phyloP scores from a whole-genome alignment of 2,329 filamentous ascomycete genomes.

The Calonectria hongkongensis region DNA sequence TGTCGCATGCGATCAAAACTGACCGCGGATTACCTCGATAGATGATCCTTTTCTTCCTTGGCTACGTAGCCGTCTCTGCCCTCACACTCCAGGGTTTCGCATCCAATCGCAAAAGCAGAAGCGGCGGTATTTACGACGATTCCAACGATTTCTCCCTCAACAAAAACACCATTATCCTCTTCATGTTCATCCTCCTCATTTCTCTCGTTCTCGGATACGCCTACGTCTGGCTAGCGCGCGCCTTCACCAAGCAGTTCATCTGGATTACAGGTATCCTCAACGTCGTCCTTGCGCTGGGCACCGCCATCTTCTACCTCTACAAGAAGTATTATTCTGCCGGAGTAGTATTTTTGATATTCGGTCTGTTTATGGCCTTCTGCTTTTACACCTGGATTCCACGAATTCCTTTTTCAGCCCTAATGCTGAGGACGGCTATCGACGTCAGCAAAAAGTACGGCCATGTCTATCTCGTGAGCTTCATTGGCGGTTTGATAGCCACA shows the following conservation, averaged over 20 bases:
- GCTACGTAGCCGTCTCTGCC: conserved; percentile 85
- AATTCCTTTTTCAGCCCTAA: conserved; percentile 93
- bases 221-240: conserved; percentile 85
- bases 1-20: neutral
- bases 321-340: conserved; percentile 87
- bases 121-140: conserved; percentile 83
- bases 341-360: conserved; percentile 89
- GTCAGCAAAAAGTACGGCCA: conserved; percentile 90
- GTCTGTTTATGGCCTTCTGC: conserved; percentile 83
- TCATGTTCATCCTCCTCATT: conserved; percentile 84
- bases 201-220: conserved; percentile 84
- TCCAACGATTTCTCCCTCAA: conserved; percentile 80
- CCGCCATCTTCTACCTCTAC: conserved; percentile 89
- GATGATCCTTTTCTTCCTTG: conserved; percentile 82
- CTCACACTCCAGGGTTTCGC: conserved; percentile 85
- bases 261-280: conserved; percentile 95
- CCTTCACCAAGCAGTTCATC: conserved; percentile 92
- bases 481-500: conserved; percentile 85
- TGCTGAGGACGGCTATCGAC: conserved; percentile 91
- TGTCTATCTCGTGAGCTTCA: conserved; percentile 88
- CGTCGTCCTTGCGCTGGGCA: conserved; percentile 88
- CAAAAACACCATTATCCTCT: conserved; percentile 90
- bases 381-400: conserved; percentile 93
- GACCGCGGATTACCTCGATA: conserved; percentile 53
- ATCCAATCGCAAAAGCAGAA: conserved; percentile 76